Conservation (phyloP, 495 filamentous ascomycete species). For the Staphylotrichum longicolle region DNA sequence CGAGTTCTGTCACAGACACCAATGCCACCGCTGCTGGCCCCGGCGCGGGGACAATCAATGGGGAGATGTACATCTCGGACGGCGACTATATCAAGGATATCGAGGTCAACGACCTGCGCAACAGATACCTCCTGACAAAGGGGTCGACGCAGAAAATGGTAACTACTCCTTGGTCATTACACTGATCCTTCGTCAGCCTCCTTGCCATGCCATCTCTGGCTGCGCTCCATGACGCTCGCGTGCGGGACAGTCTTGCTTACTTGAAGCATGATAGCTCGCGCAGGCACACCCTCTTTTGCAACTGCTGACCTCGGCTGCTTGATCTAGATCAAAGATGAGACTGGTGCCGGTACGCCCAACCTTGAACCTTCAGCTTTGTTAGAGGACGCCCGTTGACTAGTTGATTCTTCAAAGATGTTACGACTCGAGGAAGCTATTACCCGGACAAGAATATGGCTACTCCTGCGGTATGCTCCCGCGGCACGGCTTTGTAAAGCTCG, state of each 20-base stretch:
- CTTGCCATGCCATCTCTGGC: slow-evolving; percentile 38
- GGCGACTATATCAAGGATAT: slow-evolving; percentile 98
- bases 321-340: slow-evolving; percentile 99
- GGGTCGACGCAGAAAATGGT: slow-evolving; percentile 99
- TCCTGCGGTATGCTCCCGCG: slow-evolving; percentile 60
- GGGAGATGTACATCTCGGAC: slow-evolving; percentile 89
- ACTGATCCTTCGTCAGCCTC: slow-evolving; percentile 73
- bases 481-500: slow-evolving; percentile 5
- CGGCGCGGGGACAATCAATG: slow-evolving; percentile 56
- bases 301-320: slow-evolving; percentile 94
- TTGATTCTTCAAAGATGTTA: slow-evolving; percentile 85
- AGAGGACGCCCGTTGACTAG: slow-evolving; percentile 56
- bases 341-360: slow-evolving; percentile 96
- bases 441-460: slow-evolving; percentile 98
- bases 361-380: slow-evolving; percentile 41
- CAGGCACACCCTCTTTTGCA: slow-evolving; percentile 76
- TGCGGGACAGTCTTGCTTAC: slow-evolving; percentile 82
- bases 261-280: slow-evolving; percentile 68
- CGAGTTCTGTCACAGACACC: slow-evolving; percentile 36
- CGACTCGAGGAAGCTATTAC: slow-evolving; percentile 91
- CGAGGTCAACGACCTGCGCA: slow-evolving; percentile 96
- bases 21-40: slow-evolving; percentile 24
- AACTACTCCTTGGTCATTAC: slow-evolving; percentile 71
- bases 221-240: slow-evolving; percentile 40
- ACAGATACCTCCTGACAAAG: slow-evolving; percentile 96